Base-by-base conservation (phyloP, 192 early-diverging fungal species). In the Backusella tuberculispora region DNA sequence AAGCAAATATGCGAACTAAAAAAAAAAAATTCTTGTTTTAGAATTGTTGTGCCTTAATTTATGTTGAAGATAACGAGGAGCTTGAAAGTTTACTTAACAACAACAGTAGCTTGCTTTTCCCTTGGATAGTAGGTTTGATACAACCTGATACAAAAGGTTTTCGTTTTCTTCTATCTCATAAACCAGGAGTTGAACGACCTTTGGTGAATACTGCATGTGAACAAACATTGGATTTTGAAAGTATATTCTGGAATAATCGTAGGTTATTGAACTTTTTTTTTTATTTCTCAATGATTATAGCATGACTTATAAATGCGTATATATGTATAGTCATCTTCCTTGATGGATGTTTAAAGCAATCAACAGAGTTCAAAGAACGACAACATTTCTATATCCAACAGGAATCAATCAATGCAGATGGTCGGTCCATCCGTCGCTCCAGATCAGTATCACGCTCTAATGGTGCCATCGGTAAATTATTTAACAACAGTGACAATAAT, bases 201-300 rank as follows among this genome's bases (percentile, higher is more conserved):
- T 19, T 46, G 2, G 19, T 37, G 0, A 17, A 12, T 7, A 56
- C 24, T 34, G 29, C 44, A 2, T 40, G 15, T 7, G 45, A 42
- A 1, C 21, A 72, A 3, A 64, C 75, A 38, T 60, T 73, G n/a
- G 81, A 83, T 34, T 83, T 83, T 74, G 77, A 78, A 63, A 76
- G 77, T 63, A 46, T 83, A 10, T 83, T 83, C 56, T 83, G 81
- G 81, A 79, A 79, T 50, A 83, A 83, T 72, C 43, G 29, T 70
- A 34, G 13, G 26, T 34, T 40, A 2, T 46, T 19, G 13, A 34
- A n/a, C 26, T 46, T 47, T 44, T 17, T 8, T 12, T 9, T 5
- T 15, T 42, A 0, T 13, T 47, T 38, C 19, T 42, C 43, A 41
- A 19, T 44, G 5, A 2, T 2, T 34, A 6, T 1, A 8, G 12